phyloP scores from a whole-genome alignment of 306 rosid genomes.

The Quercus agrifolia region DNA sequence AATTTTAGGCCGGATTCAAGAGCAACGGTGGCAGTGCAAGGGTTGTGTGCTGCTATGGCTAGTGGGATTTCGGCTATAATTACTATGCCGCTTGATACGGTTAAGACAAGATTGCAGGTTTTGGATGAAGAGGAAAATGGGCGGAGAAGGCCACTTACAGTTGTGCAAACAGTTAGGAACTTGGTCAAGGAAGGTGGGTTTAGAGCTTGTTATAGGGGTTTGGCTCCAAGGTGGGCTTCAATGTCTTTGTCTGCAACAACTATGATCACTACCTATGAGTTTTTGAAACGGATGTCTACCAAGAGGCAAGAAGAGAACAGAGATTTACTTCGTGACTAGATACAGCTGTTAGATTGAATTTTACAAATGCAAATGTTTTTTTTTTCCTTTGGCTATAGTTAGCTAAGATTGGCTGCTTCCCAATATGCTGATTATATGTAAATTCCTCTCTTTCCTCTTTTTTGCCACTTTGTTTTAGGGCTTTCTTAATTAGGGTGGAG shows the following conservation, averaged over 20 bases:
- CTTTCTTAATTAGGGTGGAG: too few species aligned
- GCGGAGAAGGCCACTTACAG: conserved; percentile 58
- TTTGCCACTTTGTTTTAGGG: neutral
- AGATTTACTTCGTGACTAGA: conserved; percentile 21
- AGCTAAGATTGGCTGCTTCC: conserved; percentile 16
- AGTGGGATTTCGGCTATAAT: conserved; percentile 89
- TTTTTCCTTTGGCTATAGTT: conserved; percentile 19
- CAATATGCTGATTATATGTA: conserved; percentile 17
- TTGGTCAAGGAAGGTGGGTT: conserved; percentile 85
- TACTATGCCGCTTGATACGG: conserved; percentile 87
- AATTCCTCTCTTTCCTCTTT: neutral
- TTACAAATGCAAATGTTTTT: neutral
- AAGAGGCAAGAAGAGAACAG: conserved; percentile 46
- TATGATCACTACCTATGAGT: conserved; percentile 95
- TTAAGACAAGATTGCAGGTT: conserved; percentile 91
- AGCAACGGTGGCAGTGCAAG: conserved; percentile 67
- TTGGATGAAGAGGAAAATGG: conserved; percentile 88
- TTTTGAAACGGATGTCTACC: conserved; percentile 76
- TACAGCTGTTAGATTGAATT: too few species aligned
- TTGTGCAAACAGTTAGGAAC: conserved; percentile 56
- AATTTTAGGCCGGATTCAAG: conserved; percentile 54
- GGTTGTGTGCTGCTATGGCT: conserved; percentile 81
- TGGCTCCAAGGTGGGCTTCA: conserved; percentile 94
- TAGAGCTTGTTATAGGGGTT: conserved; percentile 86
- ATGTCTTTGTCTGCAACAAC: conserved; percentile 97